phyloP scores from a whole-genome alignment of 2,329 filamentous ascomycete species.

The Colletotrichum agaves region DNA sequence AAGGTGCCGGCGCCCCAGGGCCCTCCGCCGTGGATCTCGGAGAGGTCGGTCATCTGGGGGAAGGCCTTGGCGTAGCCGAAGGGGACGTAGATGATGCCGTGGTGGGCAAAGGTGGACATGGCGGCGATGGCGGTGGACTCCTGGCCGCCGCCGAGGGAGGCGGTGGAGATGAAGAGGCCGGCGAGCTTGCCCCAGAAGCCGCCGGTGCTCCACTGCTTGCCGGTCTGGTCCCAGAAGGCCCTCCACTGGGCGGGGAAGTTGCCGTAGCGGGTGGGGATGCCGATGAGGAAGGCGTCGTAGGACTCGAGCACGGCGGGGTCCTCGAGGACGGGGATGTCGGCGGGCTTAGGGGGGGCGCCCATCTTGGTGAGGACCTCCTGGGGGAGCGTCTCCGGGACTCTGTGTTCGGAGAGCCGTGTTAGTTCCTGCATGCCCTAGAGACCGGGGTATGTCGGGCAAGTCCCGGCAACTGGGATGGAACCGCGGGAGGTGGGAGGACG shows the following conservation, averaged over 20 bases:
- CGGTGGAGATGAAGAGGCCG: constrained; percentile 92
- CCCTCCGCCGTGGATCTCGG: constrained; percentile 85
- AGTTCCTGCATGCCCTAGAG: not conserved
- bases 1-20: constrained; percentile 97
- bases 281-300: constrained; percentile 89
- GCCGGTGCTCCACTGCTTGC: constrained; percentile 83
- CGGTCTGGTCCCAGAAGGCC: constrained; percentile 90
- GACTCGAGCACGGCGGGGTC: constrained; percentile 69
- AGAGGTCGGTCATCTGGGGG: constrained; percentile 73
- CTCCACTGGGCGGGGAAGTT: constrained; percentile 99
- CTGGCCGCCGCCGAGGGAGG: constrained; percentile 86
- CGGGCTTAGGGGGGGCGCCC: constrained; percentile 83
- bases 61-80: constrained; percentile 90
- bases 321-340: constrained; percentile 71
- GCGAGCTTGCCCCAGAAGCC: constrained; percentile 88
- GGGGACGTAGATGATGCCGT: constrained; percentile 97
- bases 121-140: constrained; percentile 84
- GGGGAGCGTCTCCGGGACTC: constrained; percentile 86
- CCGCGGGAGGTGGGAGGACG: constrained; percentile 41
- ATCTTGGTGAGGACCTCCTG: constrained; percentile 89
- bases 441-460: too few relatives aligned
- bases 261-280: constrained; percentile 95
- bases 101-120: constrained; percentile 89
- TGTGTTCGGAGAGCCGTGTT: constrained; percentile 44
- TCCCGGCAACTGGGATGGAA: not conserved